Evolutionary conservation across 352 stramenopile species (phyloP), one percentile per base, ranked within the genome.

Genomic region (Nothophytophthora sp.): DNA sequence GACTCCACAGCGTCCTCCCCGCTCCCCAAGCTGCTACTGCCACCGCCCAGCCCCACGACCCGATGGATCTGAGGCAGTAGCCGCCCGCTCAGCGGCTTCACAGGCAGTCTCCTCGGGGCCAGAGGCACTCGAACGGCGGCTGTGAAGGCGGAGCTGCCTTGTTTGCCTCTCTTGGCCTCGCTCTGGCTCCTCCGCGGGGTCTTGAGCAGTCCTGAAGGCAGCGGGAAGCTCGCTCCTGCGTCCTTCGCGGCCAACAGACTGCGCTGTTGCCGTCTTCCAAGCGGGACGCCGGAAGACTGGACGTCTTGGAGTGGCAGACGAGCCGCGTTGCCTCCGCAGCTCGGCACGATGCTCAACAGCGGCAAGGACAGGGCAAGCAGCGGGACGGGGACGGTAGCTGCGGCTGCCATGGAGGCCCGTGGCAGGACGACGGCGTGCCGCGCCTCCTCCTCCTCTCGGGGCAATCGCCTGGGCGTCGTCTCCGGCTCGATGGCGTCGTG

Each of bases 341-440:
- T n/a, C 11, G 50, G 23, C 29, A 49, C 51, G 18, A 66, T 66
- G 29, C 50, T 61, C 16, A 61, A 43, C 12, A 66, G 27, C 16
- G 57, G 56, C 16, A 66, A 19, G 6, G 56, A 38, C 5, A 59
- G 22, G n/a, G n/a, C n/a, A n/a, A n/a, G n/a, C n/a, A n/a, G n/a
- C n/a, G n/a, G n/a, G n/a, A n/a, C n/a, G n/a, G n/a, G n/a, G n/a
- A n/a, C n/a, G n/a, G n/a, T n/a, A n/a, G n/a, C n/a, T n/a, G n/a
- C n/a, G n/a, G n/a, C n/a, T n/a, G n/a, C n/a, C n/a, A n/a, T n/a
- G n/a, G n/a, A n/a, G n/a, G n/a, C n/a, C n/a, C n/a, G n/a, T n/a
- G n/a, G n/a, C n/a, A n/a, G n/a, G n/a, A n/a, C n/a, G n/a, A n/a
- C n/a, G n/a, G n/a, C n/a, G n/a, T n/a, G n/a, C n/a, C n/a, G n/a